Evolutionary conservation across 306 rosid species (phyloP).

Genomic region (Rosa rugosa): DNA sequence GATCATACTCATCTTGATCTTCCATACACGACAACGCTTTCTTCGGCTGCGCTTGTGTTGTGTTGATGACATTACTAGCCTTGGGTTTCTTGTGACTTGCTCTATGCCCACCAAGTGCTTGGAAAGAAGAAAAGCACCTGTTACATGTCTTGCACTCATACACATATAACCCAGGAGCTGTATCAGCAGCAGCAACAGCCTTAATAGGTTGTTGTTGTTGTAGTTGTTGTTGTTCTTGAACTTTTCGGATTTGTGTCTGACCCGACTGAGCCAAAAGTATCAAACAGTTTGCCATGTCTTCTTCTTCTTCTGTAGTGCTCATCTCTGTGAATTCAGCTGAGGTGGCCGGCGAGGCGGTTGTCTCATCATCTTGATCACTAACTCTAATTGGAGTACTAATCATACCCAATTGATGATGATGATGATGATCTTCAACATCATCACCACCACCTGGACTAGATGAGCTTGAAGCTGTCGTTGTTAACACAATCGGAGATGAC

Average conservation of each 20-base stretch:
- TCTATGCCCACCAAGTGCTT: conserved; percentile 93
- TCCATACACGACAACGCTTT: conserved; percentile 16
- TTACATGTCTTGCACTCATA: conserved; percentile 85
- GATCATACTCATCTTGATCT: conserved; percentile 9
- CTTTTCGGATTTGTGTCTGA: background rate
- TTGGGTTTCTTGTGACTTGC: conserved; percentile 80
- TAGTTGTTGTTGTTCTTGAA: background rate
- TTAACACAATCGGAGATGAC: conserved; percentile 35
- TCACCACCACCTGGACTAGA: conserved; percentile 23
- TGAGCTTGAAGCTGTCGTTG: conserved; percentile 37
- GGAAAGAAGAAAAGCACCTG: conserved; percentile 73
- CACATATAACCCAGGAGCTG: conserved; percentile 15
- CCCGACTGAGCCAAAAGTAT: conserved; percentile 62
- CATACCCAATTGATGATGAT: background rate
- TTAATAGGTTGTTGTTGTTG: background rate
- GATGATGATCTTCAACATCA: background rate
- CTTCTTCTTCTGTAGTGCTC: conserved; percentile 46
- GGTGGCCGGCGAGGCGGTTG: conserved; percentile 22
- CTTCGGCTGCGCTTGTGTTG: conserved; percentile 22
- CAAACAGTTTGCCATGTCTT: conserved; percentile 79
- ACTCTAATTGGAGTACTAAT: background rate
- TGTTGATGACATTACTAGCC: background rate
- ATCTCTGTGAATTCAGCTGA: conserved; percentile 27
- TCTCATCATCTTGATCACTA: background rate
- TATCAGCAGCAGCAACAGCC: conserved; percentile 4